phyloP scores from a whole-genome alignment of 495 filamentous ascomycete genomes.

The Cercophora samala region DNA sequence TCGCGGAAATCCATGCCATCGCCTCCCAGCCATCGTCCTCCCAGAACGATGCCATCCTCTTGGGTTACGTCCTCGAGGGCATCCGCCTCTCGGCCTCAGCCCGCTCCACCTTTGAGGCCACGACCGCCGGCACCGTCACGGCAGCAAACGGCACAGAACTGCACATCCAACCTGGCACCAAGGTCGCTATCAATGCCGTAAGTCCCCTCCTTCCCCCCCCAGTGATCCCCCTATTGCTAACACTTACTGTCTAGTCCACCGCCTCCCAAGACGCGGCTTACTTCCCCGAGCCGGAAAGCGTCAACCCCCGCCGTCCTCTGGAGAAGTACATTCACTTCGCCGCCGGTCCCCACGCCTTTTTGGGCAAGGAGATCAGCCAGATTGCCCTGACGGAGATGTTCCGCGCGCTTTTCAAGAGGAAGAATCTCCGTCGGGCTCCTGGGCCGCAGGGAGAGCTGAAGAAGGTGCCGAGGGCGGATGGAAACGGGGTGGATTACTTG shows the following conservation, averaged over 20 bases:
- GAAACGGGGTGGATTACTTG: constrained; percentile 62
- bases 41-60: constrained; percentile 40
- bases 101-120: constrained; percentile 49
- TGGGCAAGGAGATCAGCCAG: constrained; percentile 59
- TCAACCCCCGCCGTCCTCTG: constrained; percentile 64
- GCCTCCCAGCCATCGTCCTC: constrained; percentile 36
- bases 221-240: constrained; percentile 36
- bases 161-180: constrained; percentile 35
- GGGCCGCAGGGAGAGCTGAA: constrained; percentile 71
- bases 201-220: constrained; percentile 28
- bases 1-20: constrained; percentile 57
- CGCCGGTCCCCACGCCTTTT: constrained; percentile 57
- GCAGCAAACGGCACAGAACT: constrained; percentile 53
- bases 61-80: constrained; percentile 54
- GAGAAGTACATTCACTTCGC: constrained; percentile 68
- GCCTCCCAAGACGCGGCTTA: constrained; percentile 57
- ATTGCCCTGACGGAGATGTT: constrained; percentile 65
- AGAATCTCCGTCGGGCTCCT: constrained; percentile 62
- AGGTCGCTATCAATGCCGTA: constrained; percentile 57
- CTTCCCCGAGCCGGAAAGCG: constrained; percentile 66
- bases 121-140: constrained; percentile 44
- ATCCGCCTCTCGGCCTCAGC: constrained; percentile 48
- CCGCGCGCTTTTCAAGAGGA: constrained; percentile 61
- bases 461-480: constrained; percentile 48
- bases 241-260: constrained; percentile 36